These are phyloP conservation scores for Cenchrus purpureus DNA, from an alignment of 176 grass and related monocot species.

Conservation along the genomic window DNA sequence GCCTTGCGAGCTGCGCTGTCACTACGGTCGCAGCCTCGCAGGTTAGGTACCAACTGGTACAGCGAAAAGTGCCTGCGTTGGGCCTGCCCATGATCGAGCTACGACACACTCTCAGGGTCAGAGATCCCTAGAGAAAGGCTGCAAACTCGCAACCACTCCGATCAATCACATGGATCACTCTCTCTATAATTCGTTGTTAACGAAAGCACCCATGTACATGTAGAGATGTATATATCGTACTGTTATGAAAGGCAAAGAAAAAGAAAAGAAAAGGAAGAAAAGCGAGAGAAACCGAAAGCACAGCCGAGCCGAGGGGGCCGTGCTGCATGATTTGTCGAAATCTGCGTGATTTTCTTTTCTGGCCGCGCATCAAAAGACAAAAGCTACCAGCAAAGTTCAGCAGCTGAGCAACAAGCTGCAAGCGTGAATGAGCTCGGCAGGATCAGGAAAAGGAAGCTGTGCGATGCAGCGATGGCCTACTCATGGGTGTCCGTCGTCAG, in stretches of 20 bases:
- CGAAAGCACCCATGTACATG: neutral
- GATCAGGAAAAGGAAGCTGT: neutral
- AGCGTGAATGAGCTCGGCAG: neutral
- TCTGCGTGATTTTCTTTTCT: neutral
- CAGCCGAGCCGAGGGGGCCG: too few relatives aligned
- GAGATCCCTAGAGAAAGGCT: neutral
- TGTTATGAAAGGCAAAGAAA: neutral
- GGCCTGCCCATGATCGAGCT: neutral
- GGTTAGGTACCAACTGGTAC: neutral
- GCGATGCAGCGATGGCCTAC: neutral
- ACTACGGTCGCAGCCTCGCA: neutral
- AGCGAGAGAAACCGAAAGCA: neutral
- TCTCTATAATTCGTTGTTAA: neutral
- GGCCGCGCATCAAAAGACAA: neutral
- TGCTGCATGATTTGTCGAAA: neutral
- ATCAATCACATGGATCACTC: constrained; percentile 6
- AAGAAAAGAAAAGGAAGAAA: neutral
- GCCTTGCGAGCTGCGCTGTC: neutral
- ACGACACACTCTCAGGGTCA: neutral
- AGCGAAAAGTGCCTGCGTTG: neutral
- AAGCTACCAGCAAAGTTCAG: neutral
- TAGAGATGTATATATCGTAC: too few relatives aligned
- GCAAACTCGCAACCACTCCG: neutral
- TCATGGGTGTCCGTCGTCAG: neutral
- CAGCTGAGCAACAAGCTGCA: neutral